A percentile compares a stretch with the other conserved stretches of the same genome.
Evolutionary conservation across 78 protist species (phyloP).

Genomic region (Salpingoeca rosetta): DNA sequence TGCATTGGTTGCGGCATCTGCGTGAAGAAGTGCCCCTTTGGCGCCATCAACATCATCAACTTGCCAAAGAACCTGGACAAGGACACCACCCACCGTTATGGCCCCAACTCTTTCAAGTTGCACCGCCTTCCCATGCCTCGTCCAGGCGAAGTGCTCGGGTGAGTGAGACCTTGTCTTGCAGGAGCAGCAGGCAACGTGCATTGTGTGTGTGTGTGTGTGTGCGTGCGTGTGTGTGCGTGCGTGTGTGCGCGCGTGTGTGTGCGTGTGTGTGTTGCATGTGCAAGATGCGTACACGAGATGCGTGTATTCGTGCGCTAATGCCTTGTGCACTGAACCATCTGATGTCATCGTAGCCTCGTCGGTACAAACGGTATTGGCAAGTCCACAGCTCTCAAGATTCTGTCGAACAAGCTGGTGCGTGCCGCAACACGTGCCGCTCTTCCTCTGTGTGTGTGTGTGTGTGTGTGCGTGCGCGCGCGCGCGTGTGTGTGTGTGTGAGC

Average conservation of each 20-base stretch:
- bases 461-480: too few species aligned
- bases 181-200: slow-evolving; percentile 82
- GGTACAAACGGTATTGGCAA: slow-evolving; percentile 99
- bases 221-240: too few species aligned
- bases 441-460: too few species aligned
- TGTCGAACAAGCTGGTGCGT: slow-evolving; percentile 90
- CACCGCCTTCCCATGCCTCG: slow-evolving; percentile 96
- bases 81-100: slow-evolving; percentile 93
- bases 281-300: too few species aligned
- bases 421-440: too few species aligned
- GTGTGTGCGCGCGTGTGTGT: too few species aligned
- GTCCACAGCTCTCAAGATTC: slow-evolving; percentile 96
- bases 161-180: slow-evolving; percentile 40
- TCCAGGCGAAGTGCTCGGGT: slow-evolving; percentile 98
- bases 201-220: too few species aligned
- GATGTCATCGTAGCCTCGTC: slow-evolving; percentile 56
- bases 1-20: slow-evolving; percentile 99
- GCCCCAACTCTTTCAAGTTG: slow-evolving; percentile 97
- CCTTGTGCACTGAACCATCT: neutral
- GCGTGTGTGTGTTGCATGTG: too few species aligned
- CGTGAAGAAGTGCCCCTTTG: slow-evolving; percentile 97
- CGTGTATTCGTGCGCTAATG: too few species aligned
- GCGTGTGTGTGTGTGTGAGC: too few species aligned
- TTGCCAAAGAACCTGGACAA: slow-evolving; percentile 85
- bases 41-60: slow-evolving; percentile 96